Evolutionary conservation across 179 eudicot species (phyloP).

Genomic region (Carnegiea gigantea): DNA sequence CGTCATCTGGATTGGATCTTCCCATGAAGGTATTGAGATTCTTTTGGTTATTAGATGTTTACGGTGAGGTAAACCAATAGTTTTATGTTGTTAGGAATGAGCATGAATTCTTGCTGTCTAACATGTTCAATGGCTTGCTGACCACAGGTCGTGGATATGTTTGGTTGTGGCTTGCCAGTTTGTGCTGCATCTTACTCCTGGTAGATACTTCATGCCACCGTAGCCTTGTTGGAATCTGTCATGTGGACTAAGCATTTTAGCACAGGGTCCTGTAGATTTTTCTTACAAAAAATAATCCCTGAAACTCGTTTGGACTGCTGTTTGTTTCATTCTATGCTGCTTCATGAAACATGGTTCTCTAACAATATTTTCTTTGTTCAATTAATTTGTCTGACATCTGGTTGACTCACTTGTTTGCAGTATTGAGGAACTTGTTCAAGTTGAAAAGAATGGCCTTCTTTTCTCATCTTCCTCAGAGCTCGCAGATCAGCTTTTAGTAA

Average conservation of each 20-base stretch:
- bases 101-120: neutral
- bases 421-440: constrained; percentile 92
- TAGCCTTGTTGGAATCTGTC: constrained; percentile 3
- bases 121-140: constrained; percentile 11
- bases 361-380: neutral
- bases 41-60: neutral
- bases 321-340: neutral
- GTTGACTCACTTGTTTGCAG: constrained; percentile 36
- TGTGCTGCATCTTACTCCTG: constrained; percentile 98
- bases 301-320: neutral
- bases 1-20: constrained; percentile 96
- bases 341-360: neutral
- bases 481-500: constrained; percentile 88
- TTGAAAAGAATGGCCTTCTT: constrained; percentile 84
- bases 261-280: neutral
- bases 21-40: constrained; percentile 82
- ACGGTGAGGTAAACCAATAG: neutral
- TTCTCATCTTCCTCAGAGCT: constrained; percentile 94
- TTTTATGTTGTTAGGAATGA: neutral
- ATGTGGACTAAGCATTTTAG: neutral
- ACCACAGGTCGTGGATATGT: constrained; percentile 94
- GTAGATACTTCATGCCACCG: constrained; percentile 35
- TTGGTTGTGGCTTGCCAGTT: constrained; percentile 98
- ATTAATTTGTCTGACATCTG: neutral
- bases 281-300: neutral